Conservation (phyloP, 2,329 filamentous ascomycete species). For the Neurospora sp. region DNA sequence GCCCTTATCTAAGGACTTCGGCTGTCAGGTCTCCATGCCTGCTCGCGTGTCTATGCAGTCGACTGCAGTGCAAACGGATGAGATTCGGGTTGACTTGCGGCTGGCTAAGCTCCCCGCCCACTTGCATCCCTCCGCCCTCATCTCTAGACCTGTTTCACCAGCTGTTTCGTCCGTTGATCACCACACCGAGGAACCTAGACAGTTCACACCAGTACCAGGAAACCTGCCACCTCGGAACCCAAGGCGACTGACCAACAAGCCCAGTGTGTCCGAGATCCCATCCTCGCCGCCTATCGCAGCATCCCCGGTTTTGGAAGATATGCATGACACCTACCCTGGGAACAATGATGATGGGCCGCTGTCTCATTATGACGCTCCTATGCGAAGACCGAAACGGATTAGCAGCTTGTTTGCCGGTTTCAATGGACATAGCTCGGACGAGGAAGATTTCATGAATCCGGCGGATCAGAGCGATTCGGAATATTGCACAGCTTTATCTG, state of each 20-base stretch:
- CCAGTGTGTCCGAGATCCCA: conserved; percentile 37
- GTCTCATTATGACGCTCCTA: conserved; percentile 46
- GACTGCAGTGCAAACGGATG: conserved; percentile 69
- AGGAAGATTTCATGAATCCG: conserved; percentile 53
- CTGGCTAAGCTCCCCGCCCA: conserved; percentile 66
- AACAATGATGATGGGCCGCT: conserved; percentile 75
- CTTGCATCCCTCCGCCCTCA: conserved; percentile 68
- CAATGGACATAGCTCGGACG: conserved; percentile 60
- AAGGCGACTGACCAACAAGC: conserved; percentile 39
- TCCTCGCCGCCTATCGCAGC: conserved; percentile 35
- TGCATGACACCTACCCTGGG: conserved; percentile 60
- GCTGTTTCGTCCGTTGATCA: conserved; percentile 18
- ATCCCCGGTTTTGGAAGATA: conserved; percentile 25
- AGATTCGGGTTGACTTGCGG: conserved; percentile 75
- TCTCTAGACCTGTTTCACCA: conserved; percentile 50
- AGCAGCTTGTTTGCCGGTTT: conserved; percentile 85
- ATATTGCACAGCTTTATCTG: conserved; percentile 55
- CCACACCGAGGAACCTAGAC: conserved; percentile 27
- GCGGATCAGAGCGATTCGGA: conserved; percentile 55
- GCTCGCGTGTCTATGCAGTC: conserved; percentile 42
- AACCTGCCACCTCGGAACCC: conserved; percentile 51
- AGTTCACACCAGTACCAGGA: conserved; percentile 43
- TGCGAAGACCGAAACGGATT: conserved; percentile 62
- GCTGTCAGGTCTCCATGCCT: conserved; percentile 63
- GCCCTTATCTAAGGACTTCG: conserved; percentile 72